Evolutionary conservation across 495 filamentous ascomycete genomes (phyloP).

Genomic region (Evansstolkia leycettana): DNA sequence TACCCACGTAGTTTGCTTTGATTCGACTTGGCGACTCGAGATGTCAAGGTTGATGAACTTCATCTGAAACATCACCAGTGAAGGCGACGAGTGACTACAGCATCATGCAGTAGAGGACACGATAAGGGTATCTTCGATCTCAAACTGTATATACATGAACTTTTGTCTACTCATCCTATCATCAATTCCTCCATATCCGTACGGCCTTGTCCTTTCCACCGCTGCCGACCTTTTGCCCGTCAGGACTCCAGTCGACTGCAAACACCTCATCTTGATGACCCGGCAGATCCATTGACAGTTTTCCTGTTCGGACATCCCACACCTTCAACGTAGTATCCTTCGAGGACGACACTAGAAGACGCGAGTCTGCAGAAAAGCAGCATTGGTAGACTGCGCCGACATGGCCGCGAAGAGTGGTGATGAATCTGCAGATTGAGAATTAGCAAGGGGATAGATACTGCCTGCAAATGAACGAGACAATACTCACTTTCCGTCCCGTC

Average conservation of each 20-base stretch:
- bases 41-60: slow-evolving; percentile 1
- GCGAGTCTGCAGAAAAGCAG: slow-evolving; percentile 79
- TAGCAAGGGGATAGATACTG: background rate
- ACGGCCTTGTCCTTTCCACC: slow-evolving; percentile 91
- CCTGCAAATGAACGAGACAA: background rate
- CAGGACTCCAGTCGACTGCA: slow-evolving; percentile 83
- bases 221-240: slow-evolving; percentile 73
- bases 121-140: background rate
- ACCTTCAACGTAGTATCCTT: slow-evolving; percentile 95
- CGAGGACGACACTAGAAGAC: slow-evolving; percentile 69
- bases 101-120: background rate
- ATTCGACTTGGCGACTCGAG: too few relatives aligned
- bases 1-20: too few relatives aligned
- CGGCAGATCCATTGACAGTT: slow-evolving; percentile 74
- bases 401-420: slow-evolving; percentile 79
- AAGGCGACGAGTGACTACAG: too few relatives aligned
- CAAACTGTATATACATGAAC: background rate
- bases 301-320: slow-evolving; percentile 79
- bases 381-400: slow-evolving; percentile 89
- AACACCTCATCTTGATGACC: slow-evolving; percentile 94
- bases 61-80: slow-evolving; percentile 1
- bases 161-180: slow-evolving; percentile 6
- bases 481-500: slow-evolving; percentile 49
- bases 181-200: slow-evolving; percentile 69
- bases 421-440: slow-evolving; percentile 39